Percentiles rank a stretch among this genome's conserved stretches.
phyloP scores from a whole-genome alignment of 2,329 filamentous ascomycete species.

The Microdochium trichocladiopsis region DNA sequence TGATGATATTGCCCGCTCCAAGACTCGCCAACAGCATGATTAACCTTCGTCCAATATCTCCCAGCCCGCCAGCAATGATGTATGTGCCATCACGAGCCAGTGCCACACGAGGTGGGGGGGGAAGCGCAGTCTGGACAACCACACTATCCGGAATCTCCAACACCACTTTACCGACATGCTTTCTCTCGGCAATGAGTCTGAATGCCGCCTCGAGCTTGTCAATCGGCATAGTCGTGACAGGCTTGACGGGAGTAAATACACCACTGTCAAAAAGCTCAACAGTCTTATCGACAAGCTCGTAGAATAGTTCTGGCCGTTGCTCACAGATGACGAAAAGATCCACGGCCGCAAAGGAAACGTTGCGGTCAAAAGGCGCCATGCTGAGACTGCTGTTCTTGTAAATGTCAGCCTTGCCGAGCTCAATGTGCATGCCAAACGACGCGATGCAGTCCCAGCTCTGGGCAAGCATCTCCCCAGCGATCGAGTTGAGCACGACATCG shows the following conservation, averaged over 20 bases:
- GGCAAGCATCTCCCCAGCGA: constrained; percentile 20
- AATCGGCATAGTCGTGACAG: constrained; percentile 14
- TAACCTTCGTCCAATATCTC: not conserved
- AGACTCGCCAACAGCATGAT: not conserved
- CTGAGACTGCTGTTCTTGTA: constrained; percentile 24
- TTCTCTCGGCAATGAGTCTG: constrained; percentile 27
- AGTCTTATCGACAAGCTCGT: constrained; percentile 5
- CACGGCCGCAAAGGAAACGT: constrained; percentile 14
- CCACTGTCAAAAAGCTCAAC: constrained; percentile 2
- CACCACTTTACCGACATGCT: constrained; percentile 32
- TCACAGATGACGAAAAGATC: constrained; percentile 11
- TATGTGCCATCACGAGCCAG: not conserved
- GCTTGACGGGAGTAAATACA: constrained; percentile 9
- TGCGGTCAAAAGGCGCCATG: constrained; percentile 27
- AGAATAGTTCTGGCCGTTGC: not conserved
- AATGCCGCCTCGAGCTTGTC: constrained; percentile 25
- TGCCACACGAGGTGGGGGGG: not conserved
- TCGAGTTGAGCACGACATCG: constrained; percentile 23
- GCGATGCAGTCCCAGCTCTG: constrained; percentile 27
- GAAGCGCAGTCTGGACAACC: not conserved
- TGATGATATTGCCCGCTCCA: not conserved
- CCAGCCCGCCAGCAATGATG: constrained; percentile 1
- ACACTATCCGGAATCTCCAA: constrained; percentile 3
- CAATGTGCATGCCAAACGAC: constrained; percentile 25
- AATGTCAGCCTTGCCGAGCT: constrained; percentile 27